A percentile compares a stretch with the other conserved stretches of the same genome.
These are phyloP conservation scores for Lentinula aciculospora DNA, from an alignment of 768 basidiomycete species.

Conservation along the genomic window DNA sequence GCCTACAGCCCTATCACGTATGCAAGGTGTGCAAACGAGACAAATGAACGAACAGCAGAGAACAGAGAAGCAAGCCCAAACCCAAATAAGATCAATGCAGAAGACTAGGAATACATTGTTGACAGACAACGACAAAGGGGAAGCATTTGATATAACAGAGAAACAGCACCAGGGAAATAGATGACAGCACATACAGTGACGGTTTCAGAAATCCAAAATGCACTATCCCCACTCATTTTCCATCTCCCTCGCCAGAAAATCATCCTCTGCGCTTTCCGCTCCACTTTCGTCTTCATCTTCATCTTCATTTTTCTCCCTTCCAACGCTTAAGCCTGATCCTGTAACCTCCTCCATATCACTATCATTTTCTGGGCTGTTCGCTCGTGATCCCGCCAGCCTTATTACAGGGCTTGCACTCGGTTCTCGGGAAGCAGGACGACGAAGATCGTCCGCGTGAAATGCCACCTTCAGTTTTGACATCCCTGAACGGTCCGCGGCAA, in stretches of 20 bases:
- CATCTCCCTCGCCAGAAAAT: slow-evolving; percentile 76
- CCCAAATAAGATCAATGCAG: not conserved
- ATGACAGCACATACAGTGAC: slow-evolving; percentile 1
- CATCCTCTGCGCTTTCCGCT: slow-evolving; percentile 59
- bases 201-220: not conserved
- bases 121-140: not conserved
- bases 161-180: not conserved
- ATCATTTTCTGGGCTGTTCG: not conserved
- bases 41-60: too few relatives aligned
- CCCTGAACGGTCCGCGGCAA: slow-evolving; percentile 59
- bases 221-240: slow-evolving; percentile 73
- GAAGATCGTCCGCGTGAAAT: slow-evolving; percentile 49
- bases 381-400: not conserved
- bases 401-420: slow-evolving; percentile 10
- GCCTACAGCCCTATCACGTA: too few relatives aligned
- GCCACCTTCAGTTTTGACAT: slow-evolving; percentile 66
- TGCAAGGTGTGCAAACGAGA: not conserved
- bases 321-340: slow-evolving; percentile 28
- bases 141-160: not conserved
- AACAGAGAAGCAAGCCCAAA: not conserved
- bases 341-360: not conserved
- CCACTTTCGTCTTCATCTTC: slow-evolving; percentile 47
- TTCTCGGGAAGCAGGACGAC: slow-evolving; percentile 9
- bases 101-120: not conserved
- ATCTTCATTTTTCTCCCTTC: slow-evolving; percentile 26